Evolutionary conservation across 768 basidiomycete genomes (phyloP), one percentile per base, ranked within the genome.

Genomic region (Lactarius akahatsu): DNA sequence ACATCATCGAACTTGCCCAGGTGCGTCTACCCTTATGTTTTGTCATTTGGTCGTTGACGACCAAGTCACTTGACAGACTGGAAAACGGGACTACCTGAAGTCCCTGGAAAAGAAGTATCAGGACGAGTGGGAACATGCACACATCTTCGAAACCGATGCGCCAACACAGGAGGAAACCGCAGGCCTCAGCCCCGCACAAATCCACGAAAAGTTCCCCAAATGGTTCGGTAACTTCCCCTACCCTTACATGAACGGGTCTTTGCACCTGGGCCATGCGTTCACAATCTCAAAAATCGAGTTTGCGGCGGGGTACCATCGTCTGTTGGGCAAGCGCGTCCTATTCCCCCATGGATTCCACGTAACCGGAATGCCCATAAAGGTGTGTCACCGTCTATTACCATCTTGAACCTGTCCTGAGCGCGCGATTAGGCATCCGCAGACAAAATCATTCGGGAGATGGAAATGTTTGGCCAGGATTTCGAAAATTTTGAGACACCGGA

Each of bases 341-440:
- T 98, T 98, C 79, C 97, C 97, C n/a, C 91, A 96, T 73, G 97
- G 93, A 57, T 92, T 97, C 78, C 97, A 99, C 79, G 92, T 91
- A 72, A 99, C 97, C 6, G 97, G 97, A 40, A 91, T 99, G 94
- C 97, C 97, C 45, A 99, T 99, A 83, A 98, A 98, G 86, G 96
- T 93, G 68, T 66, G 89, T 67, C 8, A 15, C n/a, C 20, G 36
- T 52, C 16, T 11, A 0, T 30, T 36, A 6, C 8, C 23, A 15
- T 57, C 20, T 13, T 4, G 2, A 30, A 52, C n/a, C 11, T 36
- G 32, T 32, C 34, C 43, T 62, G 30, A 59, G 11, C 10, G n/a
- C 54, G 55, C 4, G 41, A 23, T 61, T 56, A 98, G 96, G 90
- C 97, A 9, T 89, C 96, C n/a, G 82, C 96, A 10, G 97, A 99